Evolutionary conservation across 2,329 filamentous ascomycete species (phyloP), one percentile per base, ranked within the genome.

Genomic region (Beauveria varroae): DNA sequence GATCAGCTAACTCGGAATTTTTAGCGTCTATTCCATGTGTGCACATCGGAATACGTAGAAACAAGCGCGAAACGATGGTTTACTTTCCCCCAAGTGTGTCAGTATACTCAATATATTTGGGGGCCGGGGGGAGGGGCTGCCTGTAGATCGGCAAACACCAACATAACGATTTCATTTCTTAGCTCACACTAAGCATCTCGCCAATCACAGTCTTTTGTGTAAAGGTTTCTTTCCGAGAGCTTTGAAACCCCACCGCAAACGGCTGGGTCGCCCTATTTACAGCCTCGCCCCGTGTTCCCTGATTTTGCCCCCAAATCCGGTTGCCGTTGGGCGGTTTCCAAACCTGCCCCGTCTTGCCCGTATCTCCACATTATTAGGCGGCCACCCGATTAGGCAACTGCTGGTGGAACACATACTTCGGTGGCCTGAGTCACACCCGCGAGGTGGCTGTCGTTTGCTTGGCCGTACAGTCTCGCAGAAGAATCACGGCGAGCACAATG

Each of bases 361-460:
- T 37, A 14, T 9, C 41, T 37, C 41, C 40, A 41, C 52, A 43
- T 37, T 24, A 43, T 37, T 24, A 47, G 16, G 6, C 28, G 41
- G 41, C 37, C 26, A 24, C 54, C 54, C 54, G 54, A 57, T 57
- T 47, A 57, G 54, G 54, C 54, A 57, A 57, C 41, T 37, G 34
- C 9, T 40, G 5, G 22, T 55, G 22, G 22, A 40, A 44, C 34
- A 37, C 12, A 37, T 37, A 14, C 34, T 37, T 44, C 6, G 53
- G 41, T 30, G 24, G 40, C 41, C 41, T 57, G 54, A 57, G 34
- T 57, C 54, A 57, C 41, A 57, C 16, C 28, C 28, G 10, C 3
- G 10, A 50, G 16, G 10, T 22, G n/a, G 53, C 30, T 22, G 24
- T 44, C 37, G 43, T 34, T 47, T 47, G 10, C 18, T 22, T n/a